These are phyloP conservation scores for Septoria petroselini DNA, from an alignment of 2,329 filamentous ascomycete species.

Conservation along the genomic window DNA sequence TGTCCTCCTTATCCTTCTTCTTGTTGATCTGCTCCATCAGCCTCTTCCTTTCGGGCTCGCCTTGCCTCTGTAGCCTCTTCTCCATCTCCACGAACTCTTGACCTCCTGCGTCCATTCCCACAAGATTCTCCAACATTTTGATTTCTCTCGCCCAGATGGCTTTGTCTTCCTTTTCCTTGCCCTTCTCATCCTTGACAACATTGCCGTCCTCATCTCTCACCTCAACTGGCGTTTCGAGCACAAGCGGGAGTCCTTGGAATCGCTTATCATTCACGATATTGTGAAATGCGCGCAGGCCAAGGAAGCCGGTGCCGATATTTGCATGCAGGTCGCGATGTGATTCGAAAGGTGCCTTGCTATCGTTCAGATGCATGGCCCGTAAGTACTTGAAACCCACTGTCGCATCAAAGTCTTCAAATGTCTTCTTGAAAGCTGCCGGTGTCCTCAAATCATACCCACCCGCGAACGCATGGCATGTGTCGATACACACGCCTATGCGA, in stretches of 20 bases:
- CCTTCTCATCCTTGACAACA: conserved; percentile 40
- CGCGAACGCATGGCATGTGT: conserved; percentile 95
- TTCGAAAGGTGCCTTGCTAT: conserved; percentile 83
- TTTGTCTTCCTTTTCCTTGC: conserved; percentile 67
- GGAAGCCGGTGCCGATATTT: conserved; percentile 92
- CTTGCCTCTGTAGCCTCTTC: conserved; percentile 62
- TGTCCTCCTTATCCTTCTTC: conserved; percentile 60
- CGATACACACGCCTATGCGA: conserved; percentile 88
- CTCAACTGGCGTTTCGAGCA: conserved; percentile 94
- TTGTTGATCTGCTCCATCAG: conserved; percentile 76
- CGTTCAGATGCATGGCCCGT: conserved; percentile 85
- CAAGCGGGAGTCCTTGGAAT: conserved; percentile 79
- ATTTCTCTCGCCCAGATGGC: conserved; percentile 89
- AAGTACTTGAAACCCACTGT: conserved; percentile 77
- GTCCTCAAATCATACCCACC: conserved; percentile 86
- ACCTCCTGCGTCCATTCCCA: conserved; percentile 76
- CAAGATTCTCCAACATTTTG: conserved; percentile 83
- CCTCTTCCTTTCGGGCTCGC: conserved; percentile 68
- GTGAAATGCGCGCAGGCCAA: conserved; percentile 87
- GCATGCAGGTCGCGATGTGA: conserved; percentile 88
- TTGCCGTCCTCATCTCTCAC: conserved; percentile 63
- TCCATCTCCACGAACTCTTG: conserved; percentile 69
- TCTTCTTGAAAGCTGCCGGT: conserved; percentile 67
- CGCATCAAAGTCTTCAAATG: conserved; percentile 71
- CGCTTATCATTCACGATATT: conserved; percentile 78